These are phyloP conservation scores for Peniophora sp. DNA, from an alignment of 1,284 basidiomycete species.

Conservation along the genomic window DNA sequence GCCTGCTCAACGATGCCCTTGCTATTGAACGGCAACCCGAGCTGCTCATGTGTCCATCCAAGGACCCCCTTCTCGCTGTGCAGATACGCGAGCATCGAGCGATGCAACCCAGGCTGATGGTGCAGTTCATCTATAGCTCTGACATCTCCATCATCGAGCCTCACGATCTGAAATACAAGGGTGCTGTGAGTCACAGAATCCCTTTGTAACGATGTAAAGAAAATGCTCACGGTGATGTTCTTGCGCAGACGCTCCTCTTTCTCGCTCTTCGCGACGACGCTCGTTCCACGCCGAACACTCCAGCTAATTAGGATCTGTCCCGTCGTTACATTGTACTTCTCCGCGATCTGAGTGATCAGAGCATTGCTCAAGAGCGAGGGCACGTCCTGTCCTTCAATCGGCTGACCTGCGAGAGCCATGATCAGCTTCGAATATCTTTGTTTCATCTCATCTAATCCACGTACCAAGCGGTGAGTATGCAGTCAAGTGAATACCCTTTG, in stretches of 20 bases:
- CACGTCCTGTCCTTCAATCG: not conserved
- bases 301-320: constrained; percentile 37
- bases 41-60: constrained; percentile 1
- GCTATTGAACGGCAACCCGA: not conserved
- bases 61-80: not conserved
- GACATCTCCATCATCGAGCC: constrained; percentile 21
- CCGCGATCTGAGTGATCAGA: constrained; percentile 30
- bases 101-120: constrained; percentile 4
- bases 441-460: not conserved
- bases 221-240: constrained; percentile 29
- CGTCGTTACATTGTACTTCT: constrained; percentile 27
- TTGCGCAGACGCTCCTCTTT: constrained; percentile 29
- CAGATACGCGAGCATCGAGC: not conserved
- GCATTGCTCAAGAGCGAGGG: constrained; percentile 9
- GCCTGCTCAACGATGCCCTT: not conserved
- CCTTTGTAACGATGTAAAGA: not conserved
- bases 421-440: too few species aligned
- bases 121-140: constrained; percentile 4
- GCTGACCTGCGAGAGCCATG: not conserved
- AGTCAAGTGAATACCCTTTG: constrained; percentile 47
- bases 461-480: constrained; percentile 50
- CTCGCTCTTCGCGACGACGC: constrained; percentile 29
- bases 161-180: constrained; percentile 15
- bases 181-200: not conserved
- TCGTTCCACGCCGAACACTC: constrained; percentile 28